Conservation (phyloP, 2,329 filamentous ascomycete genomes). For the Aspergillus felis region DNA sequence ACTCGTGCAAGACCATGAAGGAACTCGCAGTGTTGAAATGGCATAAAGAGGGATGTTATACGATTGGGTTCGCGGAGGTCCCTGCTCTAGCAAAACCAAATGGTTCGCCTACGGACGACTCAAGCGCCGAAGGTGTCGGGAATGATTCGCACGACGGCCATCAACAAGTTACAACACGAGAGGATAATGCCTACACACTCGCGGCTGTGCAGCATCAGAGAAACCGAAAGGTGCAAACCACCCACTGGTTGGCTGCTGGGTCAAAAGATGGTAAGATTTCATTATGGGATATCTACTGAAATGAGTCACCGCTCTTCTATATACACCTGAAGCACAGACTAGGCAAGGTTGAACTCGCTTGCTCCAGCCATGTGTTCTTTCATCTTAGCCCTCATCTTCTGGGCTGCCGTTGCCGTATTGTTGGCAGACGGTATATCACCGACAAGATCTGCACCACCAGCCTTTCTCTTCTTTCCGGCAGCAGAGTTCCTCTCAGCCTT, state of each 20-base stretch:
- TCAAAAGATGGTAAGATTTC: slow-evolving; percentile 95
- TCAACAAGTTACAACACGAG: slow-evolving; percentile 4
- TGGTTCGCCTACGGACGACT: neutral
- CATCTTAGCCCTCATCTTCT: slow-evolving; percentile 53
- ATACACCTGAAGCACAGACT: slow-evolving; percentile 22
- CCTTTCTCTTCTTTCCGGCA: slow-evolving; percentile 36
- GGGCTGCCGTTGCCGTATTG: slow-evolving; percentile 45
- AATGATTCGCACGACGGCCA: neutral
- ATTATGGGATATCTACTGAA: slow-evolving; percentile 87
- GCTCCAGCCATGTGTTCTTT: slow-evolving; percentile 50
- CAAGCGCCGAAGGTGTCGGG: neutral
- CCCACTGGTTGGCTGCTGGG: slow-evolving; percentile 86
- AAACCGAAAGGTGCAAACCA: slow-evolving; percentile 59
- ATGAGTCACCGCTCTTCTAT: slow-evolving; percentile 22
- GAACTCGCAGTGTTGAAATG: slow-evolving; percentile 91
- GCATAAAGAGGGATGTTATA: slow-evolving; percentile 86
- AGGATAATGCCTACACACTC: slow-evolving; percentile 17
- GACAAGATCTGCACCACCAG: slow-evolving; percentile 20
- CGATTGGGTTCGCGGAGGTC: slow-evolving; percentile 64
- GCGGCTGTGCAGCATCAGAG: slow-evolving; percentile 61
- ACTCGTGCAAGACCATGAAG: slow-evolving; percentile 73
- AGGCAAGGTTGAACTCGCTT: slow-evolving; percentile 58
- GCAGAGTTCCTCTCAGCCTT: slow-evolving; percentile 40
- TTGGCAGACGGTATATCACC: slow-evolving; percentile 25
- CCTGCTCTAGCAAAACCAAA: neutral